phyloP scores from a whole-genome alignment of 768 basidiomycete genomes.

The Lactarius hatsudake region DNA sequence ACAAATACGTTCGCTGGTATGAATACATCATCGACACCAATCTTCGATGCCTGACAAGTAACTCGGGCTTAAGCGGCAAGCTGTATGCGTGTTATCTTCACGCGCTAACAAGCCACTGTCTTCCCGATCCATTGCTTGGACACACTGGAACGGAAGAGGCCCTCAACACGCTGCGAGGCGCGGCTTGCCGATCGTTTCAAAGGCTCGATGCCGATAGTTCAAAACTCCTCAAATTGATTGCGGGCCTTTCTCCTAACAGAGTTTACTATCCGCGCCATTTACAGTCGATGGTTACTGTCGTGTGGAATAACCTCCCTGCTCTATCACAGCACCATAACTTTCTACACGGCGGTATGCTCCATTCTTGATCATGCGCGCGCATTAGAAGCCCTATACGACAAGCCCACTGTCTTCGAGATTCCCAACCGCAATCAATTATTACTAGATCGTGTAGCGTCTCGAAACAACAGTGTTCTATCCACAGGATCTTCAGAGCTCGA shows the following conservation, averaged over 20 bases:
- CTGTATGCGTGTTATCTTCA: constrained; percentile 46
- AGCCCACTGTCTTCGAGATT: not conserved
- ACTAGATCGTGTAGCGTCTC: constrained; percentile 4
- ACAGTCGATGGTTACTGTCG: constrained; percentile 6
- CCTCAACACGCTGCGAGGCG: constrained; percentile 39
- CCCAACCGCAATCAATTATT: not conserved
- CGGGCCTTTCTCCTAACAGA: constrained; percentile 3
- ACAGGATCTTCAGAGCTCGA: not conserved
- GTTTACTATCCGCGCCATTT: constrained; percentile 9
- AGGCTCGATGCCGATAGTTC: constrained; percentile 25
- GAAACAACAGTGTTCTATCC: constrained; percentile 9
- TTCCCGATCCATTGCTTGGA: constrained; percentile 44
- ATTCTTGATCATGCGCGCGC: constrained; percentile 11
- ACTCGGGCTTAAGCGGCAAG: constrained; percentile 31
- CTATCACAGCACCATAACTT: constrained; percentile 16
- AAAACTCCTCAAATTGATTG: constrained; percentile 8
- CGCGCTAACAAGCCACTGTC: constrained; percentile 42
- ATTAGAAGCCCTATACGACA: constrained; percentile 7
- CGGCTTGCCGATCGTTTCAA: constrained; percentile 42
- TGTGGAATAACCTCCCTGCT: constrained; percentile 14
- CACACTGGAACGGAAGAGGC: constrained; percentile 47
- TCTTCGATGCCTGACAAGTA: constrained; percentile 34
- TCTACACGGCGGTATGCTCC: not conserved
- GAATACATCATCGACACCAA: constrained; percentile 35
- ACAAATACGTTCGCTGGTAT: constrained; percentile 28